Evolutionary conservation across 83 land plant genomes (phyloP), one percentile per base, ranked within the genome.

Genomic region (Picea abies): DNA sequence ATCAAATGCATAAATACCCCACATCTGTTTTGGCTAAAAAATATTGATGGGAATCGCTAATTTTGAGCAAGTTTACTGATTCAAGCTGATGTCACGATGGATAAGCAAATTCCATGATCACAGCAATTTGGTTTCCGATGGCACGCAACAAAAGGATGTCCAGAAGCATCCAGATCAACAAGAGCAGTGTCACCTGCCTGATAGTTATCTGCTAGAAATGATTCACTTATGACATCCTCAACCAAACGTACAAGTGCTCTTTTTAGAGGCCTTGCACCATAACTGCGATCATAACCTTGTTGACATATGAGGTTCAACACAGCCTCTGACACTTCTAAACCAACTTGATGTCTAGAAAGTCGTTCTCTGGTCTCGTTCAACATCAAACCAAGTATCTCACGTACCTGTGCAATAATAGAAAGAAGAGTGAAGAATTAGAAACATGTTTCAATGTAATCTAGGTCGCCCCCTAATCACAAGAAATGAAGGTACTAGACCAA

Each of bases 181-280:
- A 94, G 76, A 22, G 86, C 85, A 25, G 94, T 89, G 80, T 97
- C 99, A 68, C 98, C 99, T 9, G 88, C 88, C 78, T 86, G 80
- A 79, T 81, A 94, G 20, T 88, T 87, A 78, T 84, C 94, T 39
- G 87, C 32, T 58, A 97, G 93, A 20, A 97, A 37, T 64, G 95
- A 91, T 81, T 97, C 98, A 69, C 95, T 91, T 32, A 97, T 62
- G 14, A 86, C 87, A 87, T 97, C 98, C 85, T 97, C 99, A 15
- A 97, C 86, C 19, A 94, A 63, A 1, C 64, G 82, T 3, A 90
- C 89, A 0, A 97, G 87, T 22, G 99, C 98, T 65, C 98, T 84
- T 58, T 98, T 84, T 32, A 97, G 84, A 52, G 98, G 97, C 41
- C 99, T 89, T 11, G 99, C 99, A 60, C 99, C 99, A 76, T 95